Percentiles rank a stretch among this genome's conserved stretches.
Conservation (phyloP, 805 yeast species). For the Saccharomyces kudriavzevii region DNA sequence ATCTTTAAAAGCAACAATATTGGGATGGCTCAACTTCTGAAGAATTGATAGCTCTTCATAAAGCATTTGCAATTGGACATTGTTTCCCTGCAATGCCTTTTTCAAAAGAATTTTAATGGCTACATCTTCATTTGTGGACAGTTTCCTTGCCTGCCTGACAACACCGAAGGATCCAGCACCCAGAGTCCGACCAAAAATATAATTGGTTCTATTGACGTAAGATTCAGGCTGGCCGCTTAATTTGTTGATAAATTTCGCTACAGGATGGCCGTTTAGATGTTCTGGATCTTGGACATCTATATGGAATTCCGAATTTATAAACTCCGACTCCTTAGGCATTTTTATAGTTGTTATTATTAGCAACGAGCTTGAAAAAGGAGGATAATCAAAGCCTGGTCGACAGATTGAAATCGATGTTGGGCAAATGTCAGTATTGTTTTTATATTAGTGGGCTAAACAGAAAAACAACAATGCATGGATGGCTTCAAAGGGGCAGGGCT, state of each 20-base stretch:
- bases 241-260: conserved; percentile 40
- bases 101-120: conserved; percentile 86
- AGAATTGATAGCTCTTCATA: conserved; percentile 70
- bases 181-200: conserved; percentile 71
- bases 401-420: background rate
- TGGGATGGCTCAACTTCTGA: conserved; percentile 64
- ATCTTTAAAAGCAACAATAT: conserved; percentile 82
- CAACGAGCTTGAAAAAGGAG: background rate
- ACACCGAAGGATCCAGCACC: conserved; percentile 97
- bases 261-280: conserved; percentile 27
- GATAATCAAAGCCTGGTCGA: background rate
- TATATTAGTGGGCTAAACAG: background rate
- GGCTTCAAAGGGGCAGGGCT: conserved; percentile 31
- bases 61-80: conserved; percentile 47
- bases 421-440: background rate
- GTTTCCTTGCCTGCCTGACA: conserved; percentile 63
- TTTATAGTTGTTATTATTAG: background rate
- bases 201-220: conserved; percentile 56
- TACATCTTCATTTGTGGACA: conserved; percentile 54
- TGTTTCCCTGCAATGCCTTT: conserved; percentile 74
- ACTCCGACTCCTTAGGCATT: background rate
- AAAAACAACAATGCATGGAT: conserved; percentile 28
- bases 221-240: conserved; percentile 67
- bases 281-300: conserved; percentile 14
- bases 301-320: background rate